Base-by-base conservation (phyloP, 208 protist genomes). In the Acanthamoeba rhysodes region DNA sequence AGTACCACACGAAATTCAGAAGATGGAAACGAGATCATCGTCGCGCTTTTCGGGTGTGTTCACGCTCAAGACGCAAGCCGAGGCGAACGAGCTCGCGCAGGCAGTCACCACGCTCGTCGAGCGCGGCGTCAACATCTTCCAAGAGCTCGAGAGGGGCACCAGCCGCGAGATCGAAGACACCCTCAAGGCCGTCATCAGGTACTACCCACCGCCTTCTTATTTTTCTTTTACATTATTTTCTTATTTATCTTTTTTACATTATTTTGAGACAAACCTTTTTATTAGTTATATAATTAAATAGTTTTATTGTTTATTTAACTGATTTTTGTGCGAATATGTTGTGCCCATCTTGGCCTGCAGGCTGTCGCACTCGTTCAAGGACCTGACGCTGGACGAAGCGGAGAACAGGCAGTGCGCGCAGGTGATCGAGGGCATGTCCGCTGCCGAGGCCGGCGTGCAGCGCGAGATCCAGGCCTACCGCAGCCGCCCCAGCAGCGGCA, bases 91-190 rank as follows among this genome's bases (percentile, higher is more conserved):
- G 45, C 76, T 85, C 8, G 76, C 76, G 6, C 16, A 27, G 22
- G 76, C 76, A 5, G 76, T 85, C 27, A n/a, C 45, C 16, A 62
- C 45, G 18, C 76, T 85, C 34, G 76, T 85, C 4, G 45, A 85
- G 76, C 76, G 76, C 7, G 76, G 76, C 27, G 76, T 85, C 76
- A 85, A 85, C 76, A 85, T 85, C 76, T 85, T 85, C 76, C 20
- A 29, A 12, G 76, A 85, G 48, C 29, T 57, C 20, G 41, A 62
- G 12, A 9, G 29, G 18, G 76, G 76, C 45, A 85, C 48, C 76
- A 62, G 27, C 5, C 45, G 45, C 34, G 76, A 85, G 20, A 59
- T 85, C 24, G 76, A 85, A 32, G 1, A 24, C 10, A 62, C 76
- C 45, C 76, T 85, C 76, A 85, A 85, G 27, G 48, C 76, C 76